Conservation (phyloP, 2,329 filamentous ascomycete species). For the Cylindrodendrum hubeiense region DNA sequence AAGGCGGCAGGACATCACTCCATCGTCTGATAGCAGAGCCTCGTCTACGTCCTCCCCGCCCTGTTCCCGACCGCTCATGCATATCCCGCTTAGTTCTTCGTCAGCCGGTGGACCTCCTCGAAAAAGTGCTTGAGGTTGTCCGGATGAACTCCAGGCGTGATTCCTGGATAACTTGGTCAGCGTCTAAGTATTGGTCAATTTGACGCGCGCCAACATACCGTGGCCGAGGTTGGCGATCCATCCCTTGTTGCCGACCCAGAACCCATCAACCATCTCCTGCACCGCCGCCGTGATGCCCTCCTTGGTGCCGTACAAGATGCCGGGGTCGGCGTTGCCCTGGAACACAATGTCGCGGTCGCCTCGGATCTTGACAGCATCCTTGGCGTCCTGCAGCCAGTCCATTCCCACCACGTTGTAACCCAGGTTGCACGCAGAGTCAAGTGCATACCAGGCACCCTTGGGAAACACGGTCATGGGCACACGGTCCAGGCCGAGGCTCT, state of each 20-base stretch:
- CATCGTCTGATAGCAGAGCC: slow-evolving; percentile 7
- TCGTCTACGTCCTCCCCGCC: not conserved
- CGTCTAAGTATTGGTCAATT: not conserved
- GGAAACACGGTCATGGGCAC: slow-evolving; percentile 99
- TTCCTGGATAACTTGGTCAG: slow-evolving; percentile 65
- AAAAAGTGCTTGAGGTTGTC: slow-evolving; percentile 96
- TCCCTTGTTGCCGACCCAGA: slow-evolving; percentile 82
- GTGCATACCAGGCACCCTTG: slow-evolving; percentile 96
- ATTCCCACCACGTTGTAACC: slow-evolving; percentile 95
- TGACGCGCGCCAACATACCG: slow-evolving; percentile 66
- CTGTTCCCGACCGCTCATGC: not conserved
- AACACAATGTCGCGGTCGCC: slow-evolving; percentile 80
- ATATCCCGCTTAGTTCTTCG: slow-evolving; percentile 53
- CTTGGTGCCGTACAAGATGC: slow-evolving; percentile 87
- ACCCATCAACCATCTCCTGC: slow-evolving; percentile 88
- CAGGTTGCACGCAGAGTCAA: slow-evolving; percentile 87
- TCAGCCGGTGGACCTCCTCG: slow-evolving; percentile 85
- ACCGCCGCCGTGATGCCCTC: slow-evolving; percentile 86
- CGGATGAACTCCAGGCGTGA: slow-evolving; percentile 94
- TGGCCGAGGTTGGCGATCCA: slow-evolving; percentile 99
- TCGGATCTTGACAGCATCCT: slow-evolving; percentile 84
- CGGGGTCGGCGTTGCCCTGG: slow-evolving; percentile 96
- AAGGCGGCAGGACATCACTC: slow-evolving; percentile 8
- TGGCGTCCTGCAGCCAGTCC: slow-evolving; percentile 94
- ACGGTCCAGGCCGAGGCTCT: slow-evolving; percentile 78